phyloP scores from a whole-genome alignment of 2,329 filamentous ascomycete genomes.

The Fusarium newnesense region DNA sequence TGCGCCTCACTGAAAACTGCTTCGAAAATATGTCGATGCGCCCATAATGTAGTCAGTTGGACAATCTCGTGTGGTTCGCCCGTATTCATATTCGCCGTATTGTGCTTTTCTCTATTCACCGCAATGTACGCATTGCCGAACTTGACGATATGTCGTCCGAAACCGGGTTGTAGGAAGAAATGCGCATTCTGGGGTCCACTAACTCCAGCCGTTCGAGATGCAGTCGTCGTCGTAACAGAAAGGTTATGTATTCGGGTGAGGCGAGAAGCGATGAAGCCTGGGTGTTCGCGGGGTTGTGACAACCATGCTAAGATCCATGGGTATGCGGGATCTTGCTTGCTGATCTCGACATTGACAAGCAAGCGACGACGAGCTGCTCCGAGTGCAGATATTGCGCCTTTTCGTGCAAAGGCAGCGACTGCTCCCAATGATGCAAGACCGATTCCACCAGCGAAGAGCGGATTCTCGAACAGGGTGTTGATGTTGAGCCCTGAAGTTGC shows the following conservation, averaged over 20 bases:
- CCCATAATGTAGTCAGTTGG: conserved; percentile 90
- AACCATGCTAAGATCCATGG: conserved; percentile 96
- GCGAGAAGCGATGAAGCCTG: conserved; percentile 67
- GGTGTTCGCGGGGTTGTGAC: conserved; percentile 77
- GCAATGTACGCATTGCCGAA: conserved; percentile 89
- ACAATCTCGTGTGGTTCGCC: conserved; percentile 95
- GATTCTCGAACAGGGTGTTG: conserved; percentile 71
- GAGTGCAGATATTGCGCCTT: conserved; percentile 77
- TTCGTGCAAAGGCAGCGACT: conserved; percentile 81
- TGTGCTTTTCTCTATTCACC: conserved; percentile 87
- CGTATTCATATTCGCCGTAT: conserved; percentile 80
- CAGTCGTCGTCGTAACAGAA: conserved; percentile 68
- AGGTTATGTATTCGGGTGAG: conserved; percentile 70
- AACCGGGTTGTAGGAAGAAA: conserved; percentile 91
- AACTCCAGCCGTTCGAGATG: conserved; percentile 65
- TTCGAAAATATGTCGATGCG: conserved; percentile 89
- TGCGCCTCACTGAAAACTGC: conserved; percentile 90
- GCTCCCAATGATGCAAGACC: conserved; percentile 91
- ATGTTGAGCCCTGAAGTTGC: conserved; percentile 55
- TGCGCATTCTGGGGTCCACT: conserved; percentile 79
- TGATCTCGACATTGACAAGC: conserved; percentile 95
- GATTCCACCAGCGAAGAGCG: conserved; percentile 77
- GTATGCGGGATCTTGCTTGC: conserved; percentile 91
- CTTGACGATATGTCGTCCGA: conserved; percentile 87
- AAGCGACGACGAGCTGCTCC: conserved; percentile 82